Evolutionary conservation across 345 rosid genomes (phyloP).

Genomic region (Pugionium cornutum): DNA sequence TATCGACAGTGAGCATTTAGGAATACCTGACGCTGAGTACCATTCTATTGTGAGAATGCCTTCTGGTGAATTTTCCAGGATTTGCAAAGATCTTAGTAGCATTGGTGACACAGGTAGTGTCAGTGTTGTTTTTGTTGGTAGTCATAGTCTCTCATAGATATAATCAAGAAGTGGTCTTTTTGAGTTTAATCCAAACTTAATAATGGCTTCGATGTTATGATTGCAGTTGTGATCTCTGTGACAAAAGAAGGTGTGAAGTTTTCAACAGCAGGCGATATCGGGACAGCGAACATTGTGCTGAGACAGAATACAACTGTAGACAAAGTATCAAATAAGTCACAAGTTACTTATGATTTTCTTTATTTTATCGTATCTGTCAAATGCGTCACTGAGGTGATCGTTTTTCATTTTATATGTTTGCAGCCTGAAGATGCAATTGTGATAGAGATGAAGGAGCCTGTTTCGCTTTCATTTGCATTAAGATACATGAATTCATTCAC

Average conservation of each 20-base stretch:
- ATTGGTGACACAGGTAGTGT: conserved; percentile 86
- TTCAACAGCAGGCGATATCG: conserved; percentile 94
- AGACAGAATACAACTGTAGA: conserved; percentile 94
- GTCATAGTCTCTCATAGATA: not conserved
- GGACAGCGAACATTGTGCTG: conserved; percentile 89
- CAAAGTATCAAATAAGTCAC: conserved; percentile 49
- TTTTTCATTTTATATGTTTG: conserved; percentile 20
- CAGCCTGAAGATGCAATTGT: conserved; percentile 94
- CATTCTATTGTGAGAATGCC: conserved; percentile 98
- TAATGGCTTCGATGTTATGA: not conserved
- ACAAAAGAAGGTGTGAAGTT: conserved; percentile 98
- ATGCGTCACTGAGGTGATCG: not conserved
- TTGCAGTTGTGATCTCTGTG: conserved; percentile 87
- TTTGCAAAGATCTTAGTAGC: conserved; percentile 84
- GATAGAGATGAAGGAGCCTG: conserved; percentile 94
- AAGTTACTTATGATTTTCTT: not conserved
- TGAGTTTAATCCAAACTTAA: conserved; percentile 3
- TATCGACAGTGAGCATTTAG: conserved; percentile 96
- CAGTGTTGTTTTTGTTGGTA: not conserved
- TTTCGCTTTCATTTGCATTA: conserved; percentile 84
- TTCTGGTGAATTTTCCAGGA: conserved; percentile 83
- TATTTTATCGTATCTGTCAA: not conserved
- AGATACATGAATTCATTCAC: conserved; percentile 99
- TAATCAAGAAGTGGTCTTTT: not conserved
- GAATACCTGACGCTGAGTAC: conserved; percentile 97